Conservation (phyloP, 1,284 basidiomycete species). For the Irpex sp. region DNA sequence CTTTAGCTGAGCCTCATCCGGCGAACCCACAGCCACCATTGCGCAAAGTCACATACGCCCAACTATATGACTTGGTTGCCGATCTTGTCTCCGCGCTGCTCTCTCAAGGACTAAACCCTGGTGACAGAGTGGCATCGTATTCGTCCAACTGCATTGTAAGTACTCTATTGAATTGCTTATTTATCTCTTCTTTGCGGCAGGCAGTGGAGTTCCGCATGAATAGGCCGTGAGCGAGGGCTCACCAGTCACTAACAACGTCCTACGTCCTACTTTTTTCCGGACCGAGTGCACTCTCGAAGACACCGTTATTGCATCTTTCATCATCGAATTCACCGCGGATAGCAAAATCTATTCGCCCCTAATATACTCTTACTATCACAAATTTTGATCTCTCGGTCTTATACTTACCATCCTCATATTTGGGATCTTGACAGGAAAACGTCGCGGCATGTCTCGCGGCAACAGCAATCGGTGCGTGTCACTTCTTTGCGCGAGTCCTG, state of each 20-base stretch:
- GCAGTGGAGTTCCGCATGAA: too few relatives aligned
- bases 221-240: too few relatives aligned
- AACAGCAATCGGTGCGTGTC: slow-evolving; percentile 54
- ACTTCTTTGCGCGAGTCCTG: neutral
- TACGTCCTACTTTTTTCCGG: neutral
- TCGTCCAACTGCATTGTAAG: slow-evolving; percentile 76
- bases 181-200: too few relatives aligned
- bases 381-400: neutral
- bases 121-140: slow-evolving; percentile 80
- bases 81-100: slow-evolving; percentile 62
- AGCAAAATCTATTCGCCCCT: neutral
- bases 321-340: neutral
- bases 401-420: neutral
- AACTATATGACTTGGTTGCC: slow-evolving; percentile 62
- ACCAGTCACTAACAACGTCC: neutral
- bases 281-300: neutral
- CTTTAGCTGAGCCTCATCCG: slow-evolving; percentile 58
- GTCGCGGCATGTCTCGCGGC: slow-evolving; percentile 75
- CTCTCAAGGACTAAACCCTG: slow-evolving; percentile 55
- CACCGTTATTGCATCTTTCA: neutral
- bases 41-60: slow-evolving; percentile 51
- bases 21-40: slow-evolving; percentile 41
- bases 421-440: slow-evolving; percentile 59
- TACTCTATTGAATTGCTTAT: slow-evolving; percentile 12
- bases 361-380: too few relatives aligned